phyloP scores from a whole-genome alignment of 73 alveolate species.

The Paramecium caudatum region DNA sequence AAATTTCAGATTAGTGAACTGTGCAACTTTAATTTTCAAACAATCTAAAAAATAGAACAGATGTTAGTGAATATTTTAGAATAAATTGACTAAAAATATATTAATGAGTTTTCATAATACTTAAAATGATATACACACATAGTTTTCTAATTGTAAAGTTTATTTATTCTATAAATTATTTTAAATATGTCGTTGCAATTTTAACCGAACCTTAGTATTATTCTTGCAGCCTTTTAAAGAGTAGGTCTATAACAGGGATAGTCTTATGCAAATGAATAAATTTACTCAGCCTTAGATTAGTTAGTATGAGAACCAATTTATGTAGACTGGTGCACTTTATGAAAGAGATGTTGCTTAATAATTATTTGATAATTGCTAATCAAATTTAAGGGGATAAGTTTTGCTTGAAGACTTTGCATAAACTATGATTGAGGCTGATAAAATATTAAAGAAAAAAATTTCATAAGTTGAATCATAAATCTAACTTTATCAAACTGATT shows the following conservation, averaged over 20 bases:
- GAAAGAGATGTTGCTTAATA: slow-evolving; percentile 58
- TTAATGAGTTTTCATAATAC: neutral
- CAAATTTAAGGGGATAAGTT: slow-evolving; percentile 65
- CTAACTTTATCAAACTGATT: neutral
- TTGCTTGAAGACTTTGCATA: neutral
- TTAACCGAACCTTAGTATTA: neutral
- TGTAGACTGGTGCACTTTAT: slow-evolving; percentile 25
- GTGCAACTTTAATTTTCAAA: neutral
- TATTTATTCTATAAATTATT: neutral
- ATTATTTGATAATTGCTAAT: slow-evolving; percentile 13
- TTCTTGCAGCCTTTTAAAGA: neutral
- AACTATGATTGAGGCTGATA: slow-evolving; percentile 41
- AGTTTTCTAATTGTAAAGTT: neutral
- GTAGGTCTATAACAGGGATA: slow-evolving; percentile 18
- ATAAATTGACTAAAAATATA: neutral
- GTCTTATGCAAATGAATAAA: neutral
- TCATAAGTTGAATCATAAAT: neutral
- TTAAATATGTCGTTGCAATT: slow-evolving; percentile 42
- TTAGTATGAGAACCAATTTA: neutral
- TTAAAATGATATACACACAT: neutral
- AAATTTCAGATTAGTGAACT: neutral
- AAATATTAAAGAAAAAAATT: slow-evolving; percentile 32
- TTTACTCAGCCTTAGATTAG: slow-evolving; percentile 30
- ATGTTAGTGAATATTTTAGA: neutral
- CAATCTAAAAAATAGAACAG: neutral